phyloP scores from a whole-genome alignment of 441 rosid species.

The Flueggea neowawraea region DNA sequence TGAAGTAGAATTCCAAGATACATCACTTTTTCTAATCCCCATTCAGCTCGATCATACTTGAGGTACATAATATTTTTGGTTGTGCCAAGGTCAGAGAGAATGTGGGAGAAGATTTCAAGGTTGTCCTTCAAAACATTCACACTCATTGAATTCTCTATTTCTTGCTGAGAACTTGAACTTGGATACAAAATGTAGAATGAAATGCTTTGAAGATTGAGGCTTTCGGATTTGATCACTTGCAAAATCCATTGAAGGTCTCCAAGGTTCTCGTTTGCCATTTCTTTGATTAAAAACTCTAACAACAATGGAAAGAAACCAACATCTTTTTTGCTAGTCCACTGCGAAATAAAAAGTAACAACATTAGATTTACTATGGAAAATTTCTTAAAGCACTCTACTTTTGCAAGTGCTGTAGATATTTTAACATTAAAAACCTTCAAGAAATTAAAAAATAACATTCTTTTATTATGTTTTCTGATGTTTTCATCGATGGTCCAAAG shows the following conservation, averaged over 20 bases:
- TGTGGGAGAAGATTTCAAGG: conserved; percentile 41
- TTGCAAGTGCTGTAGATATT: too few species aligned
- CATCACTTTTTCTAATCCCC: conserved; percentile 56
- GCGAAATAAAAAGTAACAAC: neutral
- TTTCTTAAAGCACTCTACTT: too few species aligned
- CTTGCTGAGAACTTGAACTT: conserved; percentile 54
- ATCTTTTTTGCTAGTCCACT: neutral
- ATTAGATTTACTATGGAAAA: neutral
- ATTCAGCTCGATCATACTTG: conserved; percentile 60
- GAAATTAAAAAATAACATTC: neutral
- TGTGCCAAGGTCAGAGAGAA: conserved; percentile 51
- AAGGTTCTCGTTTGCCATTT: conserved; percentile 55
- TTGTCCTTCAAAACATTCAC: conserved; percentile 48
- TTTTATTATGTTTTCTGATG: neutral
- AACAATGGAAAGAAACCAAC: neutral
- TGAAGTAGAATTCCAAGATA: conserved; percentile 58
- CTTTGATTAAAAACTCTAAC: neutral
- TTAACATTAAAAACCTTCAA: neutral
- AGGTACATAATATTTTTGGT: conserved; percentile 37
- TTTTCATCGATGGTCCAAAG: neutral
- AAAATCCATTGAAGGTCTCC: conserved; percentile 71
- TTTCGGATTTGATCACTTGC: conserved; percentile 48
- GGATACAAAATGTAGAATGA: conserved; percentile 57
- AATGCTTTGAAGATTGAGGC: conserved; percentile 52
- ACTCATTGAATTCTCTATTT: conserved; percentile 63